These are phyloP conservation scores for Colletotrichum camelliae DNA, from an alignment of 2,329 filamentous ascomycete species.

Conservation along the genomic window DNA sequence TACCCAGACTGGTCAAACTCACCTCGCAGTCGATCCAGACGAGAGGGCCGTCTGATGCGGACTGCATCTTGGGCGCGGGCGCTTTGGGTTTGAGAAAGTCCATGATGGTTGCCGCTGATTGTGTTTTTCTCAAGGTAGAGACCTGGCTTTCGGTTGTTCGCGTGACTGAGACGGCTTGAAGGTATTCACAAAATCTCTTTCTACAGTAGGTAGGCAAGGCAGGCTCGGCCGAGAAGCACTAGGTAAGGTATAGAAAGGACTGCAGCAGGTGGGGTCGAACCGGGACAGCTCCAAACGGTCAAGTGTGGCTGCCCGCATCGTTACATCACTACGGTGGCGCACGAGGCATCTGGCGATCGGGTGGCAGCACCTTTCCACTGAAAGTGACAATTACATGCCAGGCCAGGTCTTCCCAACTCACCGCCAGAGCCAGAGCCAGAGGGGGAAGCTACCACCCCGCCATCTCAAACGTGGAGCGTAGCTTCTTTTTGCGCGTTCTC, in stretches of 20 bases:
- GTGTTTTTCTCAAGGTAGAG: not conserved
- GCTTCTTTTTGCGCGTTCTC: not conserved
- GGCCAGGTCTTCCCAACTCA: not conserved
- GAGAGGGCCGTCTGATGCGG: conserved; percentile 59
- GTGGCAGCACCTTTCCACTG: not conserved
- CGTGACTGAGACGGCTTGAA: not conserved
- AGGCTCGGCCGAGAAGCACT: not conserved
- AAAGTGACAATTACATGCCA: not conserved
- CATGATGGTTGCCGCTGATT: not conserved
- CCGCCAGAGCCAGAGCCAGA: not conserved
- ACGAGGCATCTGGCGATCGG: not conserved
- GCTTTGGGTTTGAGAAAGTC: conserved; percentile 8
- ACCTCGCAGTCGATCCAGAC: conserved; percentile 84
- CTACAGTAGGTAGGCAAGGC: not conserved
- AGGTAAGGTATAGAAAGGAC: not conserved
- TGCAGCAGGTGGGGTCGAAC: not conserved
- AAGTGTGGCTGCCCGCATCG: not conserved
- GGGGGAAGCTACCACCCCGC: not conserved
- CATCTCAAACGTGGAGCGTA: not conserved
- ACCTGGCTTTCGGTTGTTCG: not conserved
- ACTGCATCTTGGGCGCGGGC: not conserved
- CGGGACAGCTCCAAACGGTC: not conserved
- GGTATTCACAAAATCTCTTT: not conserved
- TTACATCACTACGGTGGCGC: not conserved
- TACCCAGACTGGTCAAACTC: conserved; percentile 10